Percentiles rank a stretch among this genome's conserved stretches.
phyloP scores from a whole-genome alignment of 257 asterid genomes.

The Nicotiana benthamiana region DNA sequence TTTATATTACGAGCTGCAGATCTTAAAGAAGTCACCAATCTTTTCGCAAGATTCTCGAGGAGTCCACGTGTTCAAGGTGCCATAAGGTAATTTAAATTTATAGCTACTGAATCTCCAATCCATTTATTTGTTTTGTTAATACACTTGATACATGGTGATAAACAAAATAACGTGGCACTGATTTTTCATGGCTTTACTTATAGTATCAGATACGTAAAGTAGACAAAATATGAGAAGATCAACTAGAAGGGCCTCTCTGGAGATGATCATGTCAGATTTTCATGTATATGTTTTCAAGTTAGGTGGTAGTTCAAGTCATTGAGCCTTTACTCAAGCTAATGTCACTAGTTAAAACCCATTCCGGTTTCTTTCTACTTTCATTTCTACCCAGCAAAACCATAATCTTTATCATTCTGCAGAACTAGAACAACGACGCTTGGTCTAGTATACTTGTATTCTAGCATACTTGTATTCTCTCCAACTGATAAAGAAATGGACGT shows the following conservation, averaged over 20 bases:
- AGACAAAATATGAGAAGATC: neutral
- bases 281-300: neutral
- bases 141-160: neutral
- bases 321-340: neutral
- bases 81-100: constrained; percentile 44
- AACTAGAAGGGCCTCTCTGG: neutral
- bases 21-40: constrained; percentile 76
- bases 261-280: neutral
- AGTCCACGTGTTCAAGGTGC: constrained; percentile 82
- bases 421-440: neutral
- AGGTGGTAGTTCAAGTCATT: neutral
- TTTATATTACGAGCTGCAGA: constrained; percentile 66
- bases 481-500: too few species aligned
- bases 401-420: neutral
- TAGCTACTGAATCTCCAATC: neutral
- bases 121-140: neutral
- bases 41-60: constrained; percentile 67
- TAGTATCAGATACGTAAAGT: neutral
- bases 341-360: neutral
- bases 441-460: too few species aligned
- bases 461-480: too few species aligned
- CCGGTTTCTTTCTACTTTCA: neutral
- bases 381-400: neutral
- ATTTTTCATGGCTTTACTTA: neutral
- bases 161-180: neutral